Conservation (phyloP, 164 flowering plant genomes). For the Protea cynaroides region DNA sequence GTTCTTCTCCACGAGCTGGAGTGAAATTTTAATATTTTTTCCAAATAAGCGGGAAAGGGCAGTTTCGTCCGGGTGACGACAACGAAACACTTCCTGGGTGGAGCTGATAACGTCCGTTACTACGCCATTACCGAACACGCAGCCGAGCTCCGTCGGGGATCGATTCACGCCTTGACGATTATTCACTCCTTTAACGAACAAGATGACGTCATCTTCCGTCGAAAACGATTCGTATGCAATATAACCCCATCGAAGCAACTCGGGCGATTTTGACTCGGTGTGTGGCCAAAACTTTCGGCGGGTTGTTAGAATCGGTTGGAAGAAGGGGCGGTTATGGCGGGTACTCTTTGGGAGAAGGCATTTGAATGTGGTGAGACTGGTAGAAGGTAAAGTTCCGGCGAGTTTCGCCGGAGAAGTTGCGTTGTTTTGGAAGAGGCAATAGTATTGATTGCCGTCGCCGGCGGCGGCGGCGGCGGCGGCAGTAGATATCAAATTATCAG, state of each 20-base stretch:
- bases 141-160: conserved; percentile 36
- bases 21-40: conserved; percentile 26
- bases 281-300: conserved; percentile 6
- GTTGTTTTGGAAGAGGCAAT: conserved; percentile 52
- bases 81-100: conserved; percentile 76
- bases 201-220: conserved; percentile 62
- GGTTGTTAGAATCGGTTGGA: conserved; percentile 32
- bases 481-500: too few relatives aligned
- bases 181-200: conserved; percentile 74
- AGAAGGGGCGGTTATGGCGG: conserved; percentile 40
- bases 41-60: conserved; percentile 4
- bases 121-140: conserved; percentile 46
- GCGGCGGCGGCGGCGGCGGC: neutral
- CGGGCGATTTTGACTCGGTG: conserved; percentile 13
- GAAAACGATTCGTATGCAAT: conserved; percentile 64
- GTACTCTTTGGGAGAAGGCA: conserved; percentile 47
- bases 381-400: conserved; percentile 33
- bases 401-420: conserved; percentile 42
- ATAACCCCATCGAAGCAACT: conserved; percentile 45
- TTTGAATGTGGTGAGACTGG: conserved; percentile 31
- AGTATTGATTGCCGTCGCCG: conserved; percentile 11
- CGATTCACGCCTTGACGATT: conserved; percentile 48
- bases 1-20: conserved; percentile 23
- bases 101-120: conserved; percentile 59
- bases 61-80: conserved; percentile 38